Evolutionary conservation across 1,284 basidiomycete genomes (phyloP), one percentile per base, ranked within the genome.

Genomic region (Lignosus rhinocerotis): DNA sequence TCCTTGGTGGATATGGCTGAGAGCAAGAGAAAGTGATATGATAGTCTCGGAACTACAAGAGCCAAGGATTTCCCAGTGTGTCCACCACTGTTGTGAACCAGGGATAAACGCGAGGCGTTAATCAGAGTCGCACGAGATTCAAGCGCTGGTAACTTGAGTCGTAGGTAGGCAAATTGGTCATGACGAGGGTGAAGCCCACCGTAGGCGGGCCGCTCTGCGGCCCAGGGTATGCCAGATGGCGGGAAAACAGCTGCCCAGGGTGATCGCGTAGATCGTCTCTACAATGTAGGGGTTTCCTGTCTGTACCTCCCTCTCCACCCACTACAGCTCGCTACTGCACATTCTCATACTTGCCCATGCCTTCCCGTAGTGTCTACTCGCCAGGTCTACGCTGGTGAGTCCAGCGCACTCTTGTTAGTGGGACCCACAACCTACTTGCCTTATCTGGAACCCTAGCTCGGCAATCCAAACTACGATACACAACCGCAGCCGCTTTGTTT

Each of bases 201-300:
- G 48, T 31, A 50, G 48, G 48, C 48, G 48, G 48, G 48, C 48
- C 48, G 48, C 48, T 6, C 48, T n/a, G 48, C 48, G 48, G 48
- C 48, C 48, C 48, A 50, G 48, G 48, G 48, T 36, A 34, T 10
- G 17, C 48, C 48, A 25, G 25, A 17, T 19, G 21, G 17, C 33
- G 5, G 8, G 14, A 25, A 19, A 36, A 50, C 19, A n/a, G 32
- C 34, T 41, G 31, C 48, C 48, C 32, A 50, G 48, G 33, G 38
- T 50, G 45, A 12, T 32, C 25, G 10, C 30, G 32, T 14, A 7
- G 16, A 8, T 9, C 14, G 36, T 16, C 11, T 12, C 36, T 12
- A 12, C 36, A 19, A 32, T n/a, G n/a, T n/a, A n/a, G n/a, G n/a
- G n/a, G n/a, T n/a, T n/a, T n/a, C n/a, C n/a, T n/a, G n/a, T n/a